phyloP scores from a whole-genome alignment of 1,139 yeast genomes.

The Waltiozyma sp. region DNA sequence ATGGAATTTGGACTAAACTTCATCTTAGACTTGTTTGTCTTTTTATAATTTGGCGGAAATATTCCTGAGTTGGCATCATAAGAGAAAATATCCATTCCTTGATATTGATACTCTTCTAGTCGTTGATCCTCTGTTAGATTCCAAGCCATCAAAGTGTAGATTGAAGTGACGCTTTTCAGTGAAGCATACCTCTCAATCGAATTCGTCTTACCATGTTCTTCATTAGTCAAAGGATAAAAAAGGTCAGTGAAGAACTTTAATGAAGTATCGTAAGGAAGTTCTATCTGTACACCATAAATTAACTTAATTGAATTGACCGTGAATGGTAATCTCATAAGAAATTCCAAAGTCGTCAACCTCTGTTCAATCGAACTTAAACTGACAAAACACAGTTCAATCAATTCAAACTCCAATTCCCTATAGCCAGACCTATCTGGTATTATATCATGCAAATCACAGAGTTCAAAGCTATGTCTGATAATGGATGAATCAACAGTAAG shows the following conservation, averaged over 20 bases:
- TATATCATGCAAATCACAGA: too few relatives aligned
- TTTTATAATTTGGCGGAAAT: conserved; percentile 2
- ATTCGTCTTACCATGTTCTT: background rate
- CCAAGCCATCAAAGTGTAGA: conserved; percentile 10
- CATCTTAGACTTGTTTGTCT: conserved; percentile 1
- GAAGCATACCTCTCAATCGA: background rate
- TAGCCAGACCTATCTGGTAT: background rate
- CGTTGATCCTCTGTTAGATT: conserved; percentile 12
- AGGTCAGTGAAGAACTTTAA: background rate
- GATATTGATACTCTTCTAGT: background rate
- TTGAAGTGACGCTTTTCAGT: background rate
- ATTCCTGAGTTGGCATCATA: conserved; percentile 4
- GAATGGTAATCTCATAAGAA: conserved; percentile 1
- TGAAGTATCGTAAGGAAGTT: conserved; percentile 6
- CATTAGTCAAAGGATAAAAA: background rate
- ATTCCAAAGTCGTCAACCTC: conserved; percentile 1
- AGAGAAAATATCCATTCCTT: conserved; percentile 4
- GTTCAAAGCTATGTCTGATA: background rate
- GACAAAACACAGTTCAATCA: background rate
- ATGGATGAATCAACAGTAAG: conserved; percentile 2
- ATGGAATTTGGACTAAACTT: background rate
- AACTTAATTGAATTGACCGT: conserved; percentile 6
- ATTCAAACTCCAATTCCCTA: background rate
- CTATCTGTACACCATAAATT: conserved; percentile 13
- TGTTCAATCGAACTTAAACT: conserved; percentile 2